Evolutionary conservation across 2,329 filamentous ascomycete species (phyloP).

Genomic region (Penicillium expansum): DNA sequence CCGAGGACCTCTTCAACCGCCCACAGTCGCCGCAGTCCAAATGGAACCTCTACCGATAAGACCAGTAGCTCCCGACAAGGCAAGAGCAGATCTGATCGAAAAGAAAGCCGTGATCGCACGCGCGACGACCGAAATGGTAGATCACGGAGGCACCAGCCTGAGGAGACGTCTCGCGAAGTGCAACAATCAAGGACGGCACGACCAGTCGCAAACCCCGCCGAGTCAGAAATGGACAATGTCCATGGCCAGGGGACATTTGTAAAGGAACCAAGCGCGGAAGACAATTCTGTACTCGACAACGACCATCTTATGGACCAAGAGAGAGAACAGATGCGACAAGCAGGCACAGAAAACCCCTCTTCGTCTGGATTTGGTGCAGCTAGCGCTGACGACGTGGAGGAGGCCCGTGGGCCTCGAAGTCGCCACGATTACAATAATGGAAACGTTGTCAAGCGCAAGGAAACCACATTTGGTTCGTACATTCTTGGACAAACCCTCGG

Average conservation of each 20-base stretch:
- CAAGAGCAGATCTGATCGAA: slow-evolving; percentile 39
- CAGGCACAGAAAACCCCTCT: slow-evolving; percentile 46
- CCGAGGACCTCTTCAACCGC: slow-evolving; percentile 78
- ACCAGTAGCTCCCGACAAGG: slow-evolving; percentile 39
- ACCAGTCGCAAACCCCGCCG: slow-evolving; percentile 30
- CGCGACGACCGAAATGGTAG: slow-evolving; percentile 44
- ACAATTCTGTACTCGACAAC: slow-evolving; percentile 73
- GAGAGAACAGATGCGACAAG: slow-evolving; percentile 67
- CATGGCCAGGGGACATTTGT: slow-evolving; percentile 60
- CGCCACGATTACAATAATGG: slow-evolving; percentile 59
- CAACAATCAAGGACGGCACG: slow-evolving; percentile 30
- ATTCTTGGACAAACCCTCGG: slow-evolving; percentile 93
- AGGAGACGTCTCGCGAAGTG: slow-evolving; percentile 41
- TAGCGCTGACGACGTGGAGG: slow-evolving; percentile 48
- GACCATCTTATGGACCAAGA: slow-evolving; percentile 72
- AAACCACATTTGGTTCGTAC: slow-evolving; percentile 91
- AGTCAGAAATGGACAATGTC: slow-evolving; percentile 52
- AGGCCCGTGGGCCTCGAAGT: slow-evolving; percentile 37
- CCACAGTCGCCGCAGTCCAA: slow-evolving; percentile 45
- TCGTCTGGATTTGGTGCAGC: slow-evolving; percentile 37
- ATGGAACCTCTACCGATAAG: slow-evolving; percentile 37
- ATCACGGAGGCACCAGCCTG: slow-evolving; percentile 40
- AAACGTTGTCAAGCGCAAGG: slow-evolving; percentile 66
- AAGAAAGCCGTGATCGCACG: slow-evolving; percentile 36
- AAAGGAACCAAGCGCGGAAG: slow-evolving; percentile 73